Conservation (phyloP, 2,329 filamentous ascomycete species). For the Beauveria medogensis region DNA sequence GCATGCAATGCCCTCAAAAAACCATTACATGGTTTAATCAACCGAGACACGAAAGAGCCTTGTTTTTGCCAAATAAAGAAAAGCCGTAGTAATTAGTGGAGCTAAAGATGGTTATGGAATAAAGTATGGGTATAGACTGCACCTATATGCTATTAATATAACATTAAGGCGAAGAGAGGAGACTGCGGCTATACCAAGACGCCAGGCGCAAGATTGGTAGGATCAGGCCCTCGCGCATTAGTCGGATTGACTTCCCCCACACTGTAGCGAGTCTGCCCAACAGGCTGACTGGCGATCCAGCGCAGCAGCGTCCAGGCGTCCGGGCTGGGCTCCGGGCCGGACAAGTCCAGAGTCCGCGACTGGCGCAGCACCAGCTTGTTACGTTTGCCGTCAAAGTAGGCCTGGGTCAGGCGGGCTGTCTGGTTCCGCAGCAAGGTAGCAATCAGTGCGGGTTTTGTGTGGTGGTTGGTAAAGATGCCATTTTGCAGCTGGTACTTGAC, state of each 20-base stretch:
- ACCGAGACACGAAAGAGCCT: background rate
- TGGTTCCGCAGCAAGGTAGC: background rate
- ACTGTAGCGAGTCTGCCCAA: background rate
- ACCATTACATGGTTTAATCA: no score
- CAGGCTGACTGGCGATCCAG: slow-evolving; percentile 1
- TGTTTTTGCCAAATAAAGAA: background rate
- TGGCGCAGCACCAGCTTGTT: slow-evolving; percentile 3
- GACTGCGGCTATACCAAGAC: background rate
- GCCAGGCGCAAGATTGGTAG: background rate
- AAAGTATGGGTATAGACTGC: background rate
- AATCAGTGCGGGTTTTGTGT: background rate
- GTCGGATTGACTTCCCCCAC: background rate
- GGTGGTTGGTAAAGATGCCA: background rate
- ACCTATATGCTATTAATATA: background rate
- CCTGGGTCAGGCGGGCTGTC: background rate
- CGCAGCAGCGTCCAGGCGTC: background rate
- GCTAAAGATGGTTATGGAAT: background rate
- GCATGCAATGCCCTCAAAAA: no score
- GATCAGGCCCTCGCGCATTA: background rate
- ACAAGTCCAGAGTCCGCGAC: background rate
- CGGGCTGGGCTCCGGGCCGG: background rate
- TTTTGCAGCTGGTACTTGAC: background rate
- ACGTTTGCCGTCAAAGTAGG: slow-evolving; percentile 1
- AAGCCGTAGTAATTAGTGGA: background rate
- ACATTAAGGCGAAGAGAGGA: background rate